Conservation (phyloP, 495 filamentous ascomycete species). For the Aeminium ludgeri region DNA sequence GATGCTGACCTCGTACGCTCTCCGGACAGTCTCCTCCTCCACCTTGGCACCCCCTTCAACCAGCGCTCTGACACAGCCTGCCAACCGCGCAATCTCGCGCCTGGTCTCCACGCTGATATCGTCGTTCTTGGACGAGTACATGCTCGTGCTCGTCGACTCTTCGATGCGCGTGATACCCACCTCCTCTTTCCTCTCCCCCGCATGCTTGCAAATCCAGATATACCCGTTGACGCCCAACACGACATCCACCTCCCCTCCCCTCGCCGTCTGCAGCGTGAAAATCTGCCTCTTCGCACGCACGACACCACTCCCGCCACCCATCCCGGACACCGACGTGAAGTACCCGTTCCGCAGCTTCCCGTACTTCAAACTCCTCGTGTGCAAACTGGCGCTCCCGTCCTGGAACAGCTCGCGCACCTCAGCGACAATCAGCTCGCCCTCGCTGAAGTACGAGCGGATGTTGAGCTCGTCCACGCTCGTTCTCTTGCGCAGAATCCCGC, state of each 20-base stretch:
- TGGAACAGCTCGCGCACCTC: slow-evolving; percentile 66
- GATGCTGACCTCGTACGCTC: slow-evolving; percentile 60
- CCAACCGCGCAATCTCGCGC: slow-evolving; percentile 69
- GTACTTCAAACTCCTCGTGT: slow-evolving; percentile 80
- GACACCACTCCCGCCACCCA: slow-evolving; percentile 64
- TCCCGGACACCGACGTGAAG: slow-evolving; percentile 64
- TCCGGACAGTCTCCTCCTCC: slow-evolving; percentile 79
- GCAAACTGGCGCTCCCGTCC: slow-evolving; percentile 69
- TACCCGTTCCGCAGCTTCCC: slow-evolving; percentile 87
- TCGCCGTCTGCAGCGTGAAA: slow-evolving; percentile 57
- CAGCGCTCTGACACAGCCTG: slow-evolving; percentile 61
- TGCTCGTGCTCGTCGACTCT: slow-evolving; percentile 51
- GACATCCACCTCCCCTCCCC: slow-evolving; percentile 65
- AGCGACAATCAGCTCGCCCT: slow-evolving; percentile 94
- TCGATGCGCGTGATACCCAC: slow-evolving; percentile 65
- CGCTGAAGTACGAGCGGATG: slow-evolving; percentile 77
- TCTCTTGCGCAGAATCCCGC: slow-evolving; percentile 75
- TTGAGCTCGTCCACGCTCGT: slow-evolving; percentile 91
- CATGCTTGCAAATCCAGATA: slow-evolving; percentile 78
- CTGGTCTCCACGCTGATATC: slow-evolving; percentile 55
- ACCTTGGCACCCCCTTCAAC: slow-evolving; percentile 68
- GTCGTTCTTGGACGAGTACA: slow-evolving; percentile 88
- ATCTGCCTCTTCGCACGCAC: slow-evolving; percentile 65
- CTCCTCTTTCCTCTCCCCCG: slow-evolving; percentile 32
- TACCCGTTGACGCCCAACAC: slow-evolving; percentile 90